phyloP scores from a whole-genome alignment of 2,329 filamentous ascomycete species.

The Cladosporium sp. region DNA sequence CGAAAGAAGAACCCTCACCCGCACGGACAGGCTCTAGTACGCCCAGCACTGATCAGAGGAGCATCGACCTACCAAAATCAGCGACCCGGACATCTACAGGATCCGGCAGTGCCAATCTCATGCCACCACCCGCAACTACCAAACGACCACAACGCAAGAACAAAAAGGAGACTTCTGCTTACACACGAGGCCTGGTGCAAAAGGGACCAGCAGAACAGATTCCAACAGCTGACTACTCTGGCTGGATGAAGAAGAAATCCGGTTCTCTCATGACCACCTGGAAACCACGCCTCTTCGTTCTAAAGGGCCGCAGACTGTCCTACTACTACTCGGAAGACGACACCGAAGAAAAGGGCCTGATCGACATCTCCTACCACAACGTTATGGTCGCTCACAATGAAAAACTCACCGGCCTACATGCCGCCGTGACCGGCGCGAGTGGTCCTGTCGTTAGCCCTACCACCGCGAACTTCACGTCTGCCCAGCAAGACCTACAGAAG shows the following conservation, averaged over 20 bases:
- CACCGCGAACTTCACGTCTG: slow-evolving; percentile 34
- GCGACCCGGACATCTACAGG: slow-evolving; percentile 42
- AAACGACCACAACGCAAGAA: slow-evolving; percentile 38
- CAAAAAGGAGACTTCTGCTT: slow-evolving; percentile 94
- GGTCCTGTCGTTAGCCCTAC: slow-evolving; percentile 54
- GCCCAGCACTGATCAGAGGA: slow-evolving; percentile 53
- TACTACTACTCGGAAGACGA: slow-evolving; percentile 97
- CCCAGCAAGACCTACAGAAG: slow-evolving; percentile 33
- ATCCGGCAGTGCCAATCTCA: slow-evolving; percentile 33
- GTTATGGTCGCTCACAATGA: slow-evolving; percentile 95
- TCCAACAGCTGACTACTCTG: slow-evolving; percentile 81
- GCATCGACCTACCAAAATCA: slow-evolving; percentile 32
- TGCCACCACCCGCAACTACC: slow-evolving; percentile 24
- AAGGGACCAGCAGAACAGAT: slow-evolving; percentile 80
- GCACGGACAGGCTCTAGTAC: slow-evolving; percentile 72
- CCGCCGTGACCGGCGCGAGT: slow-evolving; percentile 83
- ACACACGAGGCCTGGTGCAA: slow-evolving; percentile 78
- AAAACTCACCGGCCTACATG: slow-evolving; percentile 82
- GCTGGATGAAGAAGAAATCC: slow-evolving; percentile 99
- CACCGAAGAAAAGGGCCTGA: slow-evolving; percentile 87
- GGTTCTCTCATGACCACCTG: slow-evolving; percentile 95
- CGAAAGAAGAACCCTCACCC: slow-evolving; percentile 57
- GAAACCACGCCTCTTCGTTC: slow-evolving; percentile 93
- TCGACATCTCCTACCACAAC: slow-evolving; percentile 95
- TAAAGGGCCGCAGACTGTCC: slow-evolving; percentile 83